These are phyloP conservation scores for Mallotus repandus DNA, from an alignment of 441 rosid species.

Conservation along the genomic window DNA sequence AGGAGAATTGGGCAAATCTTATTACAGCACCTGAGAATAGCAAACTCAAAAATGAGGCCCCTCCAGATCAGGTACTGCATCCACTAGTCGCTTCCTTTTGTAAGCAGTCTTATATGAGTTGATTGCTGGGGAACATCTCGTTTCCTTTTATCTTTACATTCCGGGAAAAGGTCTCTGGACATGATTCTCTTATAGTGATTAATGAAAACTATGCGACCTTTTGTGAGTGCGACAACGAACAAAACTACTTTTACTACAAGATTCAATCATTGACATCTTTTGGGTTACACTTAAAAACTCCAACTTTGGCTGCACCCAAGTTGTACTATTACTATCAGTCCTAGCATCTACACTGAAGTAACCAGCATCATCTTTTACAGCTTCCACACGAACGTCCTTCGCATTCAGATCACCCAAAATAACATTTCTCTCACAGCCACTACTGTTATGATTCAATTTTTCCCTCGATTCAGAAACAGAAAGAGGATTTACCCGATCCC, in stretches of 20 bases:
- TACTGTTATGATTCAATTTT: slow-evolving; percentile 20
- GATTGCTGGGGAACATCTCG: not conserved
- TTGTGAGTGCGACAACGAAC: not conserved
- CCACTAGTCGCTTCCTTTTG: not conserved
- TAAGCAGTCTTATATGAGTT: not conserved
- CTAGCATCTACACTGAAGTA: slow-evolving; percentile 25
- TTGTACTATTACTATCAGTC: slow-evolving; percentile 18
- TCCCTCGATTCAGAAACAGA: not conserved
- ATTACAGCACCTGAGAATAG: not conserved
- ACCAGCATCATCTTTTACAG: slow-evolving; percentile 28
- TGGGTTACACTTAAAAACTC: slow-evolving; percentile 35
- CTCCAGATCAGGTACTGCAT: not conserved
- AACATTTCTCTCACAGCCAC: slow-evolving; percentile 24
- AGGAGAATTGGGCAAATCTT: not conserved
- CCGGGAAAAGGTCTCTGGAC: not conserved
- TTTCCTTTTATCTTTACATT: not conserved
- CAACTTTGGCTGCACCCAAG: slow-evolving; percentile 31
- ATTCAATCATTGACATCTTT: slow-evolving; percentile 30
- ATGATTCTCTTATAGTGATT: not conserved
- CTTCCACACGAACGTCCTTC: slow-evolving; percentile 19
- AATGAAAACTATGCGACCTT: not conserved
- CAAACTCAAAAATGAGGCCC: not conserved
- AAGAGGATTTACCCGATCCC: slow-evolving; percentile 41
- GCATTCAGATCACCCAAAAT: slow-evolving; percentile 24
- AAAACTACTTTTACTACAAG: slow-evolving; percentile 22